phyloP scores from a whole-genome alignment of 78 protist species.

The Bigelowiella natans region DNA sequence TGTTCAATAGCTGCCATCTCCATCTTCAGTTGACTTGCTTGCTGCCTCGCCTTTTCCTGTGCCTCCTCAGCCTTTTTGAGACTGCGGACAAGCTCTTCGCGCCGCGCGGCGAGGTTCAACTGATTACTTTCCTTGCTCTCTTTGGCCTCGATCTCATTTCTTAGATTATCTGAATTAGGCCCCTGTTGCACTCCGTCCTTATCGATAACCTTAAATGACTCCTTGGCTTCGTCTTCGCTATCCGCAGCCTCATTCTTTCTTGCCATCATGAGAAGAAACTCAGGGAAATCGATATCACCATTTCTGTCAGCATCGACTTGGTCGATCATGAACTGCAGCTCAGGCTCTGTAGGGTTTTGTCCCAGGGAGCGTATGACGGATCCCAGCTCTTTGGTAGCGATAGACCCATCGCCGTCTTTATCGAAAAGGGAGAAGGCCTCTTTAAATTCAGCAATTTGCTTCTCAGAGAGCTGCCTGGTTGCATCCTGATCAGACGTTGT shows the following conservation, averaged over 20 bases:
- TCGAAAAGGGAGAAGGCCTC: conserved; percentile 70
- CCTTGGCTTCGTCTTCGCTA: conserved; percentile 92
- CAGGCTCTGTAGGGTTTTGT: conserved; percentile 90
- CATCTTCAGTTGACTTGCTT: no score
- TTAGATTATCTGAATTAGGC: conserved; percentile 56
- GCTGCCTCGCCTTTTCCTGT: no score
- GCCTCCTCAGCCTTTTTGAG: no score
- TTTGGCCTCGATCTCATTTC: conserved; percentile 57
- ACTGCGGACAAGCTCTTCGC: no score
- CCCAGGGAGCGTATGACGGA: conserved; percentile 87
- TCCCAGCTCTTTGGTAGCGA: conserved; percentile 93
- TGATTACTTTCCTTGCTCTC: conserved; percentile 60
- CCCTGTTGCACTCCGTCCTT: conserved; percentile 81
- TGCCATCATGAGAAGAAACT: conserved; percentile 81
- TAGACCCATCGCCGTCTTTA: conserved; percentile 57
- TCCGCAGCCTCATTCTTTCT: conserved; percentile 92
- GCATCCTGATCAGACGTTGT: not conserved
- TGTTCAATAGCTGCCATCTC: no score
- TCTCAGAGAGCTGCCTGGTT: conserved; percentile 35
- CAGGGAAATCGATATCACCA: conserved; percentile 95
- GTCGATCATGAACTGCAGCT: conserved; percentile 95
- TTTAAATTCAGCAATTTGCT: conserved; percentile 57
- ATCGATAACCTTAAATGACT: conserved; percentile 98
- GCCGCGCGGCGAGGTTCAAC: no score
- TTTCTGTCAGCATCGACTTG: conserved; percentile 84